Percentiles rank a stretch among this genome's conserved stretches.
Evolutionary conservation across 371 early-diverging fungal genomes (phyloP).

Genomic region (Lichtheimia ramosa): DNA sequence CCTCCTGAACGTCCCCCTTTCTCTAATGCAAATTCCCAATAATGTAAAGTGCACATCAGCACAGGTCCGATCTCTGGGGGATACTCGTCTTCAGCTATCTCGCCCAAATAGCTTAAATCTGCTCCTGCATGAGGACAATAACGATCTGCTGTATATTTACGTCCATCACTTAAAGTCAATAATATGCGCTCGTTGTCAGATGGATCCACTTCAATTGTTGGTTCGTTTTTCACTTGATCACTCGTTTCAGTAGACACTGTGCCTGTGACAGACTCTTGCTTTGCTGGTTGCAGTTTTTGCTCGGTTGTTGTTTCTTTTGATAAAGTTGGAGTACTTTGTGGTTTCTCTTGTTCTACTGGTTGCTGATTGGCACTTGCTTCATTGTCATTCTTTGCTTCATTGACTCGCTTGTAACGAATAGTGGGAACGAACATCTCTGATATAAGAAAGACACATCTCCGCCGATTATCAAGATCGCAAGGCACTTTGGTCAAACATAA

Average conservation of each 20-base stretch:
- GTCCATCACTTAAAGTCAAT: slow-evolving; percentile 41
- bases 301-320: slow-evolving; percentile 5
- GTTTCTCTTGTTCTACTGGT: not conserved
- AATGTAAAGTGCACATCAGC: slow-evolving; percentile 42
- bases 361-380: not conserved
- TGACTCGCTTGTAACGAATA: slow-evolving; percentile 40
- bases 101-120: slow-evolving; percentile 39
- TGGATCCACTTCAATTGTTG: slow-evolving; percentile 36
- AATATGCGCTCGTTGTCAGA: slow-evolving; percentile 40
- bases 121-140: slow-evolving; percentile 59
- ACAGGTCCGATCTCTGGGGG: slow-evolving; percentile 51
- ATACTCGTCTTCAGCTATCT: slow-evolving; percentile 42
- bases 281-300: not conserved
- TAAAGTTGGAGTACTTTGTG: not conserved
- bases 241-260: too few species aligned
- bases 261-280: not conserved
- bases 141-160: slow-evolving; percentile 40
- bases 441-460: not conserved
- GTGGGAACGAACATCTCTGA: slow-evolving; percentile 46
- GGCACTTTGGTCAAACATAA: too few species aligned
- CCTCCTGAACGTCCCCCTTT: slow-evolving; percentile 34
- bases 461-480: too few species aligned
- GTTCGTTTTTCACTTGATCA: slow-evolving; percentile 5
- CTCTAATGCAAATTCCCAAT: slow-evolving; percentile 50
- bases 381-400: slow-evolving; percentile 4